Conservation (phyloP, 352 stramenopile genomes). For the Blastocystis sp. region DNA sequence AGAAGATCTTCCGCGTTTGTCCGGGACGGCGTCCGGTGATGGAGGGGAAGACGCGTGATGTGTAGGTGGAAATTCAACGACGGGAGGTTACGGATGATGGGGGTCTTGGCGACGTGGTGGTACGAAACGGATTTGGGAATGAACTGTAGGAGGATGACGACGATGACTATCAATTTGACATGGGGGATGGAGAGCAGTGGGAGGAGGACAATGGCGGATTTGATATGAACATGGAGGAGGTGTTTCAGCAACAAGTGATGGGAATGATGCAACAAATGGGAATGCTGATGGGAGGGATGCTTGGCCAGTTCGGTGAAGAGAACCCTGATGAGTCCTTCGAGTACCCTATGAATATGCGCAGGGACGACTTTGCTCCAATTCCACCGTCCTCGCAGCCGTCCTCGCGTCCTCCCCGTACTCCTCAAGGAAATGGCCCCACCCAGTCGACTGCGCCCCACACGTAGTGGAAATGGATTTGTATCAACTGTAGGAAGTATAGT, state of each 20-base stretch:
- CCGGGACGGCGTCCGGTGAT: slow-evolving; percentile 4
- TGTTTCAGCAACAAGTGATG: slow-evolving; percentile 2
- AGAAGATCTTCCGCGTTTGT: slow-evolving; percentile 4
- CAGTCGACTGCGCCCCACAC: background rate
- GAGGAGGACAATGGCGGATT: background rate
- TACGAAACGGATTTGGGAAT: background rate
- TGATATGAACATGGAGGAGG: background rate
- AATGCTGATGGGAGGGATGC: background rate
- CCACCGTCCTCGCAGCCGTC: background rate
- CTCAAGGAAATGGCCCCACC: too few relatives aligned
- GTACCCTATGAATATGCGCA: background rate
- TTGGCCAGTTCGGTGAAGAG: background rate
- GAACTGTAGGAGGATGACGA: background rate
- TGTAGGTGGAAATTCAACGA: slow-evolving; percentile 1
- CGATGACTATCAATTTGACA: background rate
- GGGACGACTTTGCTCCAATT: background rate
- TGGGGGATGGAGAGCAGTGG: background rate
- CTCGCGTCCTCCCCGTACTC: too few relatives aligned
- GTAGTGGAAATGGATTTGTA: background rate
- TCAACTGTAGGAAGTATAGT: background rate
- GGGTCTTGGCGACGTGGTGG: background rate
- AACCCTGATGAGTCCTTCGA: background rate
- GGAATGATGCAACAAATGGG: background rate
- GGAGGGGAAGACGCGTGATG: too few relatives aligned
- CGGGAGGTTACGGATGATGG: background rate